These are phyloP conservation scores for Secale cereale DNA, from an alignment of 176 grass and related monocot genomes.

Conservation along the genomic window DNA sequence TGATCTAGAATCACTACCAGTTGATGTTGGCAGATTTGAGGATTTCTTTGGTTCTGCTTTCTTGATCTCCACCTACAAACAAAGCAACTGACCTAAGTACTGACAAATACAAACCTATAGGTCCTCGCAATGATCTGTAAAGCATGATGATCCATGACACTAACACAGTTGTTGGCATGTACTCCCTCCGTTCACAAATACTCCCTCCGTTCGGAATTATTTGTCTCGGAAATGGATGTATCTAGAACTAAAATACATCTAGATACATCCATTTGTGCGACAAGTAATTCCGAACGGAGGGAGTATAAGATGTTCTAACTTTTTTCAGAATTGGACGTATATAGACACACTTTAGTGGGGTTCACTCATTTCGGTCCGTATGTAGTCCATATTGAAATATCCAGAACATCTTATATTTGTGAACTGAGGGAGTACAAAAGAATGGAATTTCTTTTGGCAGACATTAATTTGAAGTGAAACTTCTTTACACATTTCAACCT, in stretches of 20 bases:
- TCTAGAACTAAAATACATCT: too few species aligned
- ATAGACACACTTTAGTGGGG: too few species aligned
- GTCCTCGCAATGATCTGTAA: slow-evolving; percentile 23
- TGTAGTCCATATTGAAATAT: too few species aligned
- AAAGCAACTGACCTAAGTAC: slow-evolving; percentile 69
- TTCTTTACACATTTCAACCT: slow-evolving; percentile 9
- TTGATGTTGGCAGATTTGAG: slow-evolving; percentile 49
- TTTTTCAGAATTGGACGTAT: too few species aligned
- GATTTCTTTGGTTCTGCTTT: slow-evolving; percentile 99
- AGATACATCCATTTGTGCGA: too few species aligned
- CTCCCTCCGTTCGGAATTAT: too few species aligned
- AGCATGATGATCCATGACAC: slow-evolving; percentile 22
- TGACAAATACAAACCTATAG: slow-evolving; percentile 43
- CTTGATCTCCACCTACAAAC: slow-evolving; percentile 99
- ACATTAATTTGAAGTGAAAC: background rate
- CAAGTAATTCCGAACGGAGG: too few species aligned
- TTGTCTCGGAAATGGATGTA: too few species aligned
- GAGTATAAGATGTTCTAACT: too few species aligned
- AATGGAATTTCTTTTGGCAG: slow-evolving; percentile 14
- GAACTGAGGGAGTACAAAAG: background rate
- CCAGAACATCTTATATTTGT: too few species aligned
- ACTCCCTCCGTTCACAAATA: too few species aligned
- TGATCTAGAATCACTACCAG: slow-evolving; percentile 70
- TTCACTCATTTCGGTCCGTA: too few species aligned
- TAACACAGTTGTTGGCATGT: background rate